Evolutionary conservation across 148 eudicot genomes (phyloP).

Genomic region (Fagopyrum esculentum): DNA sequence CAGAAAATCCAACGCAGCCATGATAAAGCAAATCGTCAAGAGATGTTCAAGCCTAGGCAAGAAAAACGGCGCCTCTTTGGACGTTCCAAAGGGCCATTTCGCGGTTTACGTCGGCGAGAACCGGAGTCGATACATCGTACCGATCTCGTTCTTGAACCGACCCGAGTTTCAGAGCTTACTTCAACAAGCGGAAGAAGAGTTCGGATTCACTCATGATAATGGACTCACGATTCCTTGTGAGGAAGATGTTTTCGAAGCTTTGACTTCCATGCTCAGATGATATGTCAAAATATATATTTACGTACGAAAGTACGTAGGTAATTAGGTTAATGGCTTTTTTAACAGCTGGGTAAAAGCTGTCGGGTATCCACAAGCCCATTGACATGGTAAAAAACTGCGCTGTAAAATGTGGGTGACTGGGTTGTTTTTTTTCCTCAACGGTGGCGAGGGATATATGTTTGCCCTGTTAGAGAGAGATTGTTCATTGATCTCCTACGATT

Average conservation of each 20-base stretch:
- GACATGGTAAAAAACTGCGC: not conserved
- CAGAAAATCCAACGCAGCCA: constrained; percentile 25
- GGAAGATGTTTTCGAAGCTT: constrained; percentile 35
- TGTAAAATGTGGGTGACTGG: not conserved
- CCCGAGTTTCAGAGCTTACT: constrained; percentile 49
- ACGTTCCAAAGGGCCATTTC: constrained; percentile 59
- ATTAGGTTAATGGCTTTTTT: constrained; percentile 10
- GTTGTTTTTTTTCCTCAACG: constrained; percentile 8
- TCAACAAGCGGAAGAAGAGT: constrained; percentile 50
- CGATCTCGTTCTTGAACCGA: constrained; percentile 33
- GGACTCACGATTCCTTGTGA: constrained; percentile 55
- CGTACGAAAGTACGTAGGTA: not conserved
- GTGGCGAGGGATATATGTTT: constrained; percentile 10
- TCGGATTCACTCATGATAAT: constrained; percentile 52
- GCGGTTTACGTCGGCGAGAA: constrained; percentile 53
- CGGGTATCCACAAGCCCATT: not conserved
- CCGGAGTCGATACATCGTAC: constrained; percentile 42
- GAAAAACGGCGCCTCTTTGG: constrained; percentile 24
- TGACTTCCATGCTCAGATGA: constrained; percentile 32
- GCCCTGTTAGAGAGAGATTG: constrained; percentile 2
- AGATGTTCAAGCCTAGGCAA: constrained; percentile 46
- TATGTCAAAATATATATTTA: not conserved
- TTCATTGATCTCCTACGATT: not conserved
- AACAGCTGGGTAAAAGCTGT: not conserved
- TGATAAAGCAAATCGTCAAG: constrained; percentile 44